Conservation (phyloP, 2,329 filamentous ascomycete species). For the Verticillium longisporum region DNA sequence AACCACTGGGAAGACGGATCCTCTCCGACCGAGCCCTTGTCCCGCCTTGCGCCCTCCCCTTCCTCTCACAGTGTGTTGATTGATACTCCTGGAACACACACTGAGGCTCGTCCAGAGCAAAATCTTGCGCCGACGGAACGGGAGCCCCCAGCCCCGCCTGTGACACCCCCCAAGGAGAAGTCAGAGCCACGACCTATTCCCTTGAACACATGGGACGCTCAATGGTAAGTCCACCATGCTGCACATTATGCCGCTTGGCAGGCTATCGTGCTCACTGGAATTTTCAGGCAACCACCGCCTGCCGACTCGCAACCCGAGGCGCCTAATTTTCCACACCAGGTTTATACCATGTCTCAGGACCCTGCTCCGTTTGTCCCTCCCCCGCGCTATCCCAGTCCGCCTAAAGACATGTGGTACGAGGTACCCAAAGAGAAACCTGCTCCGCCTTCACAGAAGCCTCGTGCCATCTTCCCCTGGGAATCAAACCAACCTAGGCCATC, state of each 20-base stretch:
- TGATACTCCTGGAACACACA: constrained; percentile 36
- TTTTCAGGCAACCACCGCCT: constrained; percentile 53
- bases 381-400: constrained; percentile 70
- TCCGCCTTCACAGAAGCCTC: constrained; percentile 45
- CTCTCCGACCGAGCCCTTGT: constrained; percentile 11
- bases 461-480: constrained; percentile 90
- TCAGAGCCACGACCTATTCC: constrained; percentile 26
- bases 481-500: constrained; percentile 52
- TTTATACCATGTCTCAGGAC: constrained; percentile 80
- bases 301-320: constrained; percentile 74
- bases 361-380: constrained; percentile 71
- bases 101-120: constrained; percentile 40
- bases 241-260: not conserved
- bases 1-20: constrained; percentile 15
- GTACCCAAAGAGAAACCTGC: constrained; percentile 61
- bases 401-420: constrained; percentile 83
- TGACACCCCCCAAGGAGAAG: constrained; percentile 17
- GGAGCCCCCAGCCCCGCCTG: constrained; percentile 18
- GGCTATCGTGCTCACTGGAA: not conserved
- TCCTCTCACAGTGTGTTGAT: constrained; percentile 22
- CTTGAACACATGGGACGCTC: constrained; percentile 42
- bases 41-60: constrained; percentile 13
- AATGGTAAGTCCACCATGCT: constrained; percentile 32
- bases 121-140: constrained; percentile 12
- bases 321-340: constrained; percentile 68